phyloP scores from a whole-genome alignment of 495 filamentous ascomycete genomes.

The Letharia columbiana region DNA sequence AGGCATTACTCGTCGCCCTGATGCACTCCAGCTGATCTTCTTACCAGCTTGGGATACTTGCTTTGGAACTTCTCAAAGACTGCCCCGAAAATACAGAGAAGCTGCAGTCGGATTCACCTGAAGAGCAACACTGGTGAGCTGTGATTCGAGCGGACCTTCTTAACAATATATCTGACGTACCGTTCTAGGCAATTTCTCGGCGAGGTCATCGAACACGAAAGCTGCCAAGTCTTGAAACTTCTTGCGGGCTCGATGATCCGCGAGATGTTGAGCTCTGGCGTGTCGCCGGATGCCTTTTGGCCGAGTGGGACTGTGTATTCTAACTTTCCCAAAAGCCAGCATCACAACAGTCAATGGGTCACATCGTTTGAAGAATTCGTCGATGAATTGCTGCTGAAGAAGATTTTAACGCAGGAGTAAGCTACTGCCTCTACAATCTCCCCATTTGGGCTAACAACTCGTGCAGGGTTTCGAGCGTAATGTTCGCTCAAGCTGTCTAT shows the following conservation, averaged over 20 bases:
- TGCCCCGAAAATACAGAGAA: slow-evolving; percentile 14
- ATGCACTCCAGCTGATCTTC: not conserved
- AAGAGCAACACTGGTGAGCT: not conserved
- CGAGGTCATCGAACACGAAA: slow-evolving; percentile 7
- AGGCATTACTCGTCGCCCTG: not conserved
- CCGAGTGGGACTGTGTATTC: not conserved
- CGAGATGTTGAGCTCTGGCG: slow-evolving; percentile 11
- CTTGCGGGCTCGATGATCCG: slow-evolving; percentile 21
- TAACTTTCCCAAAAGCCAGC: slow-evolving; percentile 13
- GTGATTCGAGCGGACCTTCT: not conserved
- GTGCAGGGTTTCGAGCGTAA: slow-evolving; percentile 6
- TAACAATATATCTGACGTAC: not conserved
- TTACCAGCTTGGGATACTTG: slow-evolving; percentile 22
- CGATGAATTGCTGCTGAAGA: slow-evolving; percentile 10
- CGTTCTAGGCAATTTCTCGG: slow-evolving; percentile 3
- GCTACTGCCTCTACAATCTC: not conserved
- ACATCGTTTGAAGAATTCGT: slow-evolving; percentile 19
- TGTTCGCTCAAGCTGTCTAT: slow-evolving; percentile 19
- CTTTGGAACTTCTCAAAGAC: slow-evolving; percentile 17
- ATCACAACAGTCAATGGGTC: slow-evolving; percentile 20
- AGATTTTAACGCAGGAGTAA: slow-evolving; percentile 13
- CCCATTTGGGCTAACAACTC: not conserved
- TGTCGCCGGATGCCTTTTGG: slow-evolving; percentile 14
- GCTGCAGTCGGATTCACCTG: not conserved
- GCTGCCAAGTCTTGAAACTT: slow-evolving; percentile 16